phyloP scores from a whole-genome alignment of 768 basidiomycete genomes.

The Rhodosporidiobolus odoratus region DNA sequence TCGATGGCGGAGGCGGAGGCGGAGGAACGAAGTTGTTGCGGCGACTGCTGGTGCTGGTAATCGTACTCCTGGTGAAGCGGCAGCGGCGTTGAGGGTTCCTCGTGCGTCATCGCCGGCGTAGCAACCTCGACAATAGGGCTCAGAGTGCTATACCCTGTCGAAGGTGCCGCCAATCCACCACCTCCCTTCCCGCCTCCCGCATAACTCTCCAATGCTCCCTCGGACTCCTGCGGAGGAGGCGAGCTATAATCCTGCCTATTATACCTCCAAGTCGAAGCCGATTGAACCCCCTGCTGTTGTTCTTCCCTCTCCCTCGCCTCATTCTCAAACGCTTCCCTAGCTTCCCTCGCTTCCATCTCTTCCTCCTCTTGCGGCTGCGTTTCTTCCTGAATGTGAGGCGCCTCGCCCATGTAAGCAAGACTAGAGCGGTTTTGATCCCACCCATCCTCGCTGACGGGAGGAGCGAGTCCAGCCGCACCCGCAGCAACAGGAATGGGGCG shows the following conservation, averaged over 20 bases:
- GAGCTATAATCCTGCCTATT: neutral
- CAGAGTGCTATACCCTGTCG: too few relatives aligned
- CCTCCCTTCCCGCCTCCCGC: too few relatives aligned
- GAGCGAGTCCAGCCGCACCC: conserved; percentile 1
- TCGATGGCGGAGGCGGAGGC: neutral
- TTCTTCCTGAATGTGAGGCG: conserved; percentile 3
- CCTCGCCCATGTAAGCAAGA: conserved; percentile 37
- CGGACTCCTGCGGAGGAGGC: neutral
- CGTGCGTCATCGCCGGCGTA: too few relatives aligned
- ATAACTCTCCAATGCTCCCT: too few relatives aligned
- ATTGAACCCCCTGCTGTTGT: neutral
- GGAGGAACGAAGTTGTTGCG: too few relatives aligned
- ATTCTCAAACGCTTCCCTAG: conserved; percentile 12
- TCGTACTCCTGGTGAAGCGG: too few relatives aligned
- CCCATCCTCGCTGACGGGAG: neutral
- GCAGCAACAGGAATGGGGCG: neutral
- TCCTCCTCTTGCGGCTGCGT: neutral
- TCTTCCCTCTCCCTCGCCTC: conserved; percentile 4
- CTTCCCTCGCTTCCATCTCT: neutral
- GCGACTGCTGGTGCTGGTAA: too few relatives aligned
- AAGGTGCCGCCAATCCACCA: too few relatives aligned
- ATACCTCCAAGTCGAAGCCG: neutral
- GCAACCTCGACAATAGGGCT: too few relatives aligned
- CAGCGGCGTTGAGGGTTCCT: too few relatives aligned
- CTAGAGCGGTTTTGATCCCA: conserved; percentile 20